Conservation (phyloP, 108 stramenopile species). For the Conticribra weissflogii region DNA sequence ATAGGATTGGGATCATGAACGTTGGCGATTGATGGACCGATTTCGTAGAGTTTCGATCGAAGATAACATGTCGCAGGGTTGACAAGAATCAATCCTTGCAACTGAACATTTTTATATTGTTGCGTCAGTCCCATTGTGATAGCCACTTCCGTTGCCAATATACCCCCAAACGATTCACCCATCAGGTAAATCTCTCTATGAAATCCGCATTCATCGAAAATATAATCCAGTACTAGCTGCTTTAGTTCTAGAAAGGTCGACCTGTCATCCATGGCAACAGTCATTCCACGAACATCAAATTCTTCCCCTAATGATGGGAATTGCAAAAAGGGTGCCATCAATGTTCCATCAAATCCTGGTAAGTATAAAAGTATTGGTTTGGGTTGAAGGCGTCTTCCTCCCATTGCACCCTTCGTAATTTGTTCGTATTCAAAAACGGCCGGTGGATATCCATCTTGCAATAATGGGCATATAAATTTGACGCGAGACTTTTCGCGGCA, state of each 20-base stretch:
- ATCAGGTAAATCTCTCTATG: slow-evolving; percentile 65
- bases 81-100: slow-evolving; percentile 75
- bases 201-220: slow-evolving; percentile 29
- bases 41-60: slow-evolving; percentile 64
- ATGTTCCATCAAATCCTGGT: slow-evolving; percentile 90
- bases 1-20: slow-evolving; percentile 31
- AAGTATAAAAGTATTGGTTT: slow-evolving; percentile 86
- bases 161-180: slow-evolving; percentile 90
- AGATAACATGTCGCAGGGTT: slow-evolving; percentile 89
- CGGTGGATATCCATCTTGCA: slow-evolving; percentile 82
- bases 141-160: slow-evolving; percentile 79
- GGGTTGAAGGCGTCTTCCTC: background rate
- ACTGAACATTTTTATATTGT: slow-evolving; percentile 17
- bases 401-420: background rate
- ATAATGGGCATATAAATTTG: slow-evolving; percentile 66
- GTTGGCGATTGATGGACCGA: slow-evolving; percentile 72
- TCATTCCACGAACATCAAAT: slow-evolving; percentile 85
- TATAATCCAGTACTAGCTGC: slow-evolving; percentile 52
- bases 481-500: slow-evolving; percentile 22
- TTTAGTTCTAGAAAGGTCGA: slow-evolving; percentile 79
- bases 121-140: slow-evolving; percentile 27
- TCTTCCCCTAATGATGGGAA: slow-evolving; percentile 74
- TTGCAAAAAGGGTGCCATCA: slow-evolving; percentile 80
- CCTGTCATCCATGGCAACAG: slow-evolving; percentile 70
- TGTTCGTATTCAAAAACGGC: slow-evolving; percentile 52